Conservation (phyloP, 2,329 filamentous ascomycete species). For the Aureobasidium lini region DNA sequence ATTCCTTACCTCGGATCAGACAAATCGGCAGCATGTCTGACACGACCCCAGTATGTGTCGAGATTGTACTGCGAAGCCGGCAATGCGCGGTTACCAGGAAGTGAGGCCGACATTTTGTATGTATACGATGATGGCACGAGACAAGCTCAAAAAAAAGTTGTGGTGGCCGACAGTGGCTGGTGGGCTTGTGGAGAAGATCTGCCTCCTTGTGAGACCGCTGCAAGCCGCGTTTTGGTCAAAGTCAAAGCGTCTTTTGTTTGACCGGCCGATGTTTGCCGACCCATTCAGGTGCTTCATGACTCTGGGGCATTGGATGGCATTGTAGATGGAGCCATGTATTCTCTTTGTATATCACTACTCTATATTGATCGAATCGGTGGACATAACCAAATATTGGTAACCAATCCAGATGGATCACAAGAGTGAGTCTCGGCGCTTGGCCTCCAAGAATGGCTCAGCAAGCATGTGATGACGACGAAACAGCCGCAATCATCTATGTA, state of each 20-base stretch:
- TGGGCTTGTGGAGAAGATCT: not conserved
- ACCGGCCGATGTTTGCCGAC: not conserved
- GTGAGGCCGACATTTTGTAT: constrained; percentile 50
- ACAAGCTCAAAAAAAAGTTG: not conserved
- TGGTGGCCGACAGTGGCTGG: not conserved
- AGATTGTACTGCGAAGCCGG: constrained; percentile 90
- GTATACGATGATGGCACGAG: not conserved
- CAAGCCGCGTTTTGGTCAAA: not conserved
- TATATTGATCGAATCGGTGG: not conserved
- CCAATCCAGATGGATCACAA: not conserved
- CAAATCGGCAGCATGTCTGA: constrained; percentile 80
- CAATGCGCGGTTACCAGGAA: constrained; percentile 66
- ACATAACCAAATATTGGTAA: not conserved
- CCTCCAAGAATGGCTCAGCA: constrained; percentile 10
- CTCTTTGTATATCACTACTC: no score
- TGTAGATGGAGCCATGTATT: no score
- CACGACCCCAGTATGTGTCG: constrained; percentile 88
- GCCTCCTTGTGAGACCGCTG: not conserved
- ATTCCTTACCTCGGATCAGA: constrained; percentile 84
- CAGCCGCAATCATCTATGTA: not conserved
- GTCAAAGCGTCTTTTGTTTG: constrained; percentile 10
- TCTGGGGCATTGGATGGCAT: no score
- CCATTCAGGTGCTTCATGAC: not conserved
- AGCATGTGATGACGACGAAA: constrained; percentile 12
- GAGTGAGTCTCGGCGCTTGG: constrained; percentile 2